A percentile compares a stretch with the other conserved stretches of the same genome.
Conservation (phyloP, 345 rosid species). For the Arabidopsis suecica region DNA sequence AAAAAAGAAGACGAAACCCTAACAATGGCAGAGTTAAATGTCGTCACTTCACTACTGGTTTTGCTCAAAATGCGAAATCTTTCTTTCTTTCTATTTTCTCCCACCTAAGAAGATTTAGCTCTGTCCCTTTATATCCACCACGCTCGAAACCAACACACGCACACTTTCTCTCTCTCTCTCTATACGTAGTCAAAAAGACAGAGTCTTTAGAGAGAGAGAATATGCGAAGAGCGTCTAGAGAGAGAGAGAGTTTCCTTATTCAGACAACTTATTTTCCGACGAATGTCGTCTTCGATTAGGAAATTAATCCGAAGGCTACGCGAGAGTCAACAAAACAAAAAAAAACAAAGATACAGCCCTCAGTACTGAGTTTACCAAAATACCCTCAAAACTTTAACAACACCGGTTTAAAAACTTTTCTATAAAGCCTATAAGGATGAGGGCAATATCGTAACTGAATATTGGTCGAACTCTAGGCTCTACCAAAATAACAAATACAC, state of each 20-base stretch:
- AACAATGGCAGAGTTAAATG: constrained; percentile 11
- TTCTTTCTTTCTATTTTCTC: neutral
- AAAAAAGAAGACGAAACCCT: constrained; percentile 20
- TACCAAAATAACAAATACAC: no score
- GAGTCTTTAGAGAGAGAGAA: constrained; percentile 1
- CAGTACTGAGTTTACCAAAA: neutral
- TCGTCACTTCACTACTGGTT: constrained; percentile 23
- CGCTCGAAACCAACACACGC: neutral
- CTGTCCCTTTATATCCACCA: constrained; percentile 14
- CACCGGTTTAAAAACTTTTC: neutral
- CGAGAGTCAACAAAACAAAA: neutral
- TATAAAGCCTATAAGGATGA: neutral
- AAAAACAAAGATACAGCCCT: neutral
- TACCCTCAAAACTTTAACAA: neutral
- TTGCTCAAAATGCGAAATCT: constrained; percentile 28
- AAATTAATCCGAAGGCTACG: neutral
- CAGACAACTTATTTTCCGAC: constrained; percentile 24
- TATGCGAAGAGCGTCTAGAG: constrained; percentile 1
- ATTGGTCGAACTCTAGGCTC: neutral
- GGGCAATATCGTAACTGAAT: neutral
- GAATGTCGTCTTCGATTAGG: constrained; percentile 2
- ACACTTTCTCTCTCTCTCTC: neutral
- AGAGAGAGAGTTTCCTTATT: constrained; percentile 6
- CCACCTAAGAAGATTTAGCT: neutral
- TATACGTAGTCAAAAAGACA: neutral